A percentile compares a stretch with the other conserved stretches of the same genome.
Conservation (phyloP, 2,329 filamentous ascomycete genomes). For the Xylaria sp. region DNA sequence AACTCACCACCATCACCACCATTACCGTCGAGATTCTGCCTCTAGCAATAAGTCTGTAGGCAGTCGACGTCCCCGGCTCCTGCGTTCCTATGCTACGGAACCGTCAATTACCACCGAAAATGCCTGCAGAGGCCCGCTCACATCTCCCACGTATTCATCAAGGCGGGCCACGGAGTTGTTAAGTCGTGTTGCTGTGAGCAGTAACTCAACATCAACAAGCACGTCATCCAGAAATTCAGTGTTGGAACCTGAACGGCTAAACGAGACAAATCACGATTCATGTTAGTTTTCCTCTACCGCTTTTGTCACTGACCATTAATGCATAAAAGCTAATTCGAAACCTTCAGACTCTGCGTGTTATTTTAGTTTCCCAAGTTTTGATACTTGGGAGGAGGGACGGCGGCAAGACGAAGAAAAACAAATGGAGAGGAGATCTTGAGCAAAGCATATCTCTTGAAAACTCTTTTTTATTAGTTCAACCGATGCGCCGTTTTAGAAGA, state of each 20-base stretch:
- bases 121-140: constrained; percentile 57
- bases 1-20: constrained; percentile 34
- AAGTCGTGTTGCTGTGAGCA: constrained; percentile 57
- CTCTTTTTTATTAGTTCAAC: neutral
- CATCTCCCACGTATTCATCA: constrained; percentile 49
- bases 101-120: constrained; percentile 64
- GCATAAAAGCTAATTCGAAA: constrained; percentile 23
- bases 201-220: constrained; percentile 46
- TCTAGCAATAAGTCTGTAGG: constrained; percentile 44
- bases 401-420: constrained; percentile 47
- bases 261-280: constrained; percentile 34
- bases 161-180: constrained; percentile 61
- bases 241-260: constrained; percentile 38
- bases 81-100: constrained; percentile 61
- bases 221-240: constrained; percentile 46
- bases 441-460: neutral
- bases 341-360: constrained; percentile 58
- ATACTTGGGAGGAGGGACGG: constrained; percentile 63
- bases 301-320: neutral
- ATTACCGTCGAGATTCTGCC: constrained; percentile 49
- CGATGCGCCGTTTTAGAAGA: neutral
- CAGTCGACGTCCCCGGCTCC: constrained; percentile 57
- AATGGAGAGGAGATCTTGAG: constrained; percentile 32
- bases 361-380: constrained; percentile 77
- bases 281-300: constrained; percentile 29